Conservation (phyloP, 176 grass and related monocot genomes). For the Oryza punctata region DNA sequence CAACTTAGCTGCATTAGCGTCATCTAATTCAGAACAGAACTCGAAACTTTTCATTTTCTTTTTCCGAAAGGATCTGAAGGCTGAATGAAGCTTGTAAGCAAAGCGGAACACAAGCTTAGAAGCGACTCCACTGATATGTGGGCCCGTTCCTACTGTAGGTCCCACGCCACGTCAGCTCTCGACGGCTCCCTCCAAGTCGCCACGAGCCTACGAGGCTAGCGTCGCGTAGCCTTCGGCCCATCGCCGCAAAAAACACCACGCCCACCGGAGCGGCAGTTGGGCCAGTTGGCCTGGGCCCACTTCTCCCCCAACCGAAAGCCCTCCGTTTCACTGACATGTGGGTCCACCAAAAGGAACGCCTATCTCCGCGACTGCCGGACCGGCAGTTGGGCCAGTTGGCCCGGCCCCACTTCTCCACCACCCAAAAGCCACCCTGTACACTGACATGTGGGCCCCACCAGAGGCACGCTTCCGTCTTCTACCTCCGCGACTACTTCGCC, state of each 20-base stretch:
- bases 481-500: too few species aligned
- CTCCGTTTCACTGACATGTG: neutral
- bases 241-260: too few species aligned
- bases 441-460: neutral
- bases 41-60: neutral
- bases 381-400: too few species aligned
- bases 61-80: neutral
- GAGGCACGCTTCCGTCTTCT: neutral
- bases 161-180: neutral
- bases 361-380: too few species aligned
- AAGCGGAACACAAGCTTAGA: neutral
- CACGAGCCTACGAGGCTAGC: too few species aligned
- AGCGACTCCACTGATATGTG: neutral
- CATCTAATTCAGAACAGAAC: neutral
- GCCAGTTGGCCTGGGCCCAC: too few species aligned
- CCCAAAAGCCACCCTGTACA: too few species aligned
- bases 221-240: too few species aligned
- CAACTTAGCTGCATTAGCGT: neutral
- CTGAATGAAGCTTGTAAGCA: conserved; percentile 31
- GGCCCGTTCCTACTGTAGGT: neutral
- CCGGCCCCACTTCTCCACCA: too few species aligned
- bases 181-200: neutral
- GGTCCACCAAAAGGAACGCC: neutral
- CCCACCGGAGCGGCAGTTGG: too few species aligned
- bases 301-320: neutral